Evolutionary conservation across 768 basidiomycete genomes (phyloP).

Genomic region (Mycena metata): DNA sequence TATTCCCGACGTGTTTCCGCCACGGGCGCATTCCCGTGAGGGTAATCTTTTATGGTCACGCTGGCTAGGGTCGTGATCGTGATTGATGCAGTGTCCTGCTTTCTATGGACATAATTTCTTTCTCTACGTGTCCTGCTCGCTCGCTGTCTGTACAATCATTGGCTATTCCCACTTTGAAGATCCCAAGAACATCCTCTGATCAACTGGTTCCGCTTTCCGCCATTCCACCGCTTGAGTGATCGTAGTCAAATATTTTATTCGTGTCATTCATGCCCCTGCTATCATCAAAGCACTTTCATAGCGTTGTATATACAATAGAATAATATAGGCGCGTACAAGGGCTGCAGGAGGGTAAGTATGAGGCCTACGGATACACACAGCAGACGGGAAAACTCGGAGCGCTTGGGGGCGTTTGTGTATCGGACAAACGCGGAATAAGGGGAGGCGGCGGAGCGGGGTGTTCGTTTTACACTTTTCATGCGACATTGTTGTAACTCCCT

Average conservation of each 20-base stretch:
- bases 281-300: slow-evolving; percentile 29
- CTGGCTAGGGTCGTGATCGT: slow-evolving; percentile 5
- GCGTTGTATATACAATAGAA: slow-evolving; percentile 32
- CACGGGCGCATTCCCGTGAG: neutral
- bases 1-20: slow-evolving; percentile 35
- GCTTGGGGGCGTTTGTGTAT: neutral
- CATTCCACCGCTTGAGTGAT: too few species aligned
- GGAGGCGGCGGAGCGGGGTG: neutral
- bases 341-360: slow-evolving; percentile 27
- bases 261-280: too few species aligned
- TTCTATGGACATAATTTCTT: slow-evolving; percentile 10
- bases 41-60: slow-evolving; percentile 6
- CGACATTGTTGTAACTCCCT: slow-evolving; percentile 34
- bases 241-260: too few species aligned
- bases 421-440: neutral
- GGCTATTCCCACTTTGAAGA: too few species aligned
- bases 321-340: slow-evolving; percentile 35
- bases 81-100: slow-evolving; percentile 15
- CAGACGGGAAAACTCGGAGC: slow-evolving; percentile 12
- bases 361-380: slow-evolving; percentile 30
- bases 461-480: slow-evolving; percentile 2
- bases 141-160: neutral
- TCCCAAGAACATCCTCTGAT: too few species aligned
- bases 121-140: neutral
- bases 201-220: too few species aligned